phyloP scores from a whole-genome alignment of 148 eudicot species.

The Arctostaphylos glauca region DNA sequence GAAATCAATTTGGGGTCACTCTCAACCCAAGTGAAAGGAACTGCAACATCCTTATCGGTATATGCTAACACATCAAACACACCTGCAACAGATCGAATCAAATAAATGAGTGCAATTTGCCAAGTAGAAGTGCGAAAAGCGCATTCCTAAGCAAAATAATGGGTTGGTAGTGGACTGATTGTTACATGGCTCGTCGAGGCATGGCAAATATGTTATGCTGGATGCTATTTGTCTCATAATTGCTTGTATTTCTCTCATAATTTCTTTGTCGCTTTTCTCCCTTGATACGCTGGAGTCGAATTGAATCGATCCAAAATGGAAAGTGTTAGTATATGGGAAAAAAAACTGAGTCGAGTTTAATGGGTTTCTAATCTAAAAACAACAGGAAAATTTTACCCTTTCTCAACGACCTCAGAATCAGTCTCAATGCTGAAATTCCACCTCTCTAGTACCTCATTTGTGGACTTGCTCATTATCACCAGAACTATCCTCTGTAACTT shows the following conservation, averaged over 20 bases:
- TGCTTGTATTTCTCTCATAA: constrained; percentile 98
- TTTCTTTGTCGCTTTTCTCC: constrained; percentile 98
- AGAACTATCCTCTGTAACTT: constrained; percentile 87
- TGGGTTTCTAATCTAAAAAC: neutral
- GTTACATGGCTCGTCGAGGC: constrained; percentile 96
- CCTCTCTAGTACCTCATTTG: constrained; percentile 81
- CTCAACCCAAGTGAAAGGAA: constrained; percentile 92
- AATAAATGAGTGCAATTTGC: no score
- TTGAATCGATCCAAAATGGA: neutral
- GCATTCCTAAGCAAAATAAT: no score
- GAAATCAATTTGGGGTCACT: constrained; percentile 90
- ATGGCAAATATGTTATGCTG: constrained; percentile 94
- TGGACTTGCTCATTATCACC: constrained; percentile 89
- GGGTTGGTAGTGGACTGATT: no score
- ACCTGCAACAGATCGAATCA: constrained; percentile 37
- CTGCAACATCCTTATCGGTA: constrained; percentile 78
- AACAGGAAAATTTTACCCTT: constrained; percentile 41
- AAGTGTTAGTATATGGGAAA: no score
- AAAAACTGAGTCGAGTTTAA: no score
- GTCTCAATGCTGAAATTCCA: constrained; percentile 99
- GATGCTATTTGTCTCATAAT: constrained; percentile 97
- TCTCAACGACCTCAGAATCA: constrained; percentile 78
- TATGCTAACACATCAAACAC: constrained; percentile 92
- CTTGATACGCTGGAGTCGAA: constrained; percentile 61
- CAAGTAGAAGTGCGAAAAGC: no score